phyloP scores from a whole-genome alignment of 176 grass and related monocot species.

The Stipa capillata region DNA sequence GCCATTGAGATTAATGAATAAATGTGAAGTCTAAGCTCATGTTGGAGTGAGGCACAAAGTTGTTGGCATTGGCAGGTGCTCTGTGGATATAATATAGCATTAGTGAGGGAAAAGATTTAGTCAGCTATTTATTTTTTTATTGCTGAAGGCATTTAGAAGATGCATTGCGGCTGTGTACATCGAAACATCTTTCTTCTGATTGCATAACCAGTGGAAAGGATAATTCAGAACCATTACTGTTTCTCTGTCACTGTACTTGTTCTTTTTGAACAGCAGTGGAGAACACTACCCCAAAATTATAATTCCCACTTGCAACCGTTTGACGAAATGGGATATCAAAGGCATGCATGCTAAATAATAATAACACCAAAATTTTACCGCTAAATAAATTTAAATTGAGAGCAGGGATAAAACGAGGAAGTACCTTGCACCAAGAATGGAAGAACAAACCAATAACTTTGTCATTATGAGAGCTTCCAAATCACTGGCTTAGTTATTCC shows the following conservation, averaged over 20 bases:
- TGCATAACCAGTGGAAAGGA: not conserved
- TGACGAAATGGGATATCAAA: not conserved
- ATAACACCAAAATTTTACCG: not conserved
- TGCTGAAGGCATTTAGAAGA: not conserved
- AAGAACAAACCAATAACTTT: constrained; percentile 3
- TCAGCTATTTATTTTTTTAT: not conserved
- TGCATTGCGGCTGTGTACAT: not conserved
- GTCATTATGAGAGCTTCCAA: constrained; percentile 15
- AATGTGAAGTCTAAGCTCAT: not conserved
- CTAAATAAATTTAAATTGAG: constrained; percentile 4
- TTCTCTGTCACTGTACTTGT: not conserved
- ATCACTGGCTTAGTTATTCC: constrained; percentile 28
- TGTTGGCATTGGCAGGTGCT: not conserved
- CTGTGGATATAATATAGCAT: not conserved
- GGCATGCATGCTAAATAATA: constrained; percentile 15
- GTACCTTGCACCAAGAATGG: constrained; percentile 14
- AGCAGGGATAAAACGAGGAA: constrained; percentile 1
- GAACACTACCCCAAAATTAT: not conserved
- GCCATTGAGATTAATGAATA: not conserved
- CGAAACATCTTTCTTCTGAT: not conserved
- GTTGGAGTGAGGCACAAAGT: not conserved
- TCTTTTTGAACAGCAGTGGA: constrained; percentile 2
- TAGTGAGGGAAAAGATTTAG: not conserved
- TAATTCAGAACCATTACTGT: not conserved
- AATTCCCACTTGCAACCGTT: not conserved